A percentile compares a stretch with the other conserved stretches of the same genome.
Evolutionary conservation across 1,284 basidiomycete species (phyloP).

Genomic region (Malassezia arunalokei): DNA sequence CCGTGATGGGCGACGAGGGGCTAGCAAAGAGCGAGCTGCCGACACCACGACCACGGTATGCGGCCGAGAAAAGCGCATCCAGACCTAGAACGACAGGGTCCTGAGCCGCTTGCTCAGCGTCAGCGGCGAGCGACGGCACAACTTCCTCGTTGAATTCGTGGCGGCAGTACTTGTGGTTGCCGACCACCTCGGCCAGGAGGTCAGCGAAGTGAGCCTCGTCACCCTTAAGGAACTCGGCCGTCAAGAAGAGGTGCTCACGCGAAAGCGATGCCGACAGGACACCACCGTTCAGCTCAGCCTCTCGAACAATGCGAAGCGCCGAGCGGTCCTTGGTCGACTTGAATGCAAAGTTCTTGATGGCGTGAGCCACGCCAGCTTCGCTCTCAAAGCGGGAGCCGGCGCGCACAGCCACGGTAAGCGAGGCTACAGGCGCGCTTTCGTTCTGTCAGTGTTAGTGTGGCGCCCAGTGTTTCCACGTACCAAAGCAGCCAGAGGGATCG

Average conservation of each 20-base stretch:
- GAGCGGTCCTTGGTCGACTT: conserved; percentile 54
- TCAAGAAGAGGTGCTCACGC: conserved; percentile 80
- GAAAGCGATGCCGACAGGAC: conserved; percentile 73
- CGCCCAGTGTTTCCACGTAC: background rate
- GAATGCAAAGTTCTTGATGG: conserved; percentile 26
- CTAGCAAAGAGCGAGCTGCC: conserved; percentile 41
- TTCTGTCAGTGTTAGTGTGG: conserved; percentile 2
- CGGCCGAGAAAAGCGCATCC: conserved; percentile 38
- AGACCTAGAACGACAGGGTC: conserved; percentile 31
- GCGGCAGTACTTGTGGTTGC: conserved; percentile 29
- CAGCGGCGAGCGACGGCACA: conserved; percentile 31
- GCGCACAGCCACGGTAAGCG: conserved; percentile 13
- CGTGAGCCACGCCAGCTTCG: conserved; percentile 13
- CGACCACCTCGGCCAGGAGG: conserved; percentile 38
- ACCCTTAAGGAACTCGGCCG: conserved; percentile 85
- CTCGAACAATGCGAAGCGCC: conserved; percentile 76
- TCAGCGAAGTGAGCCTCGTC: conserved; percentile 58
- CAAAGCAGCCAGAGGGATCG: conserved; percentile 12
- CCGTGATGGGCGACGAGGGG: conserved; percentile 33
- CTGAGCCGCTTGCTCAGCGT: conserved; percentile 29
- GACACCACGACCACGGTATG: conserved; percentile 39
- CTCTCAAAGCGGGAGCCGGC: conserved; percentile 15
- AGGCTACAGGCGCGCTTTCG: conserved; percentile 13
- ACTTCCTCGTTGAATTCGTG: conserved; percentile 45
- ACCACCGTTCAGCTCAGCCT: conserved; percentile 87